Evolutionary conservation across 192 early-diverging fungal genomes (phyloP).

Genomic region (Chytriomyces confervae): DNA sequence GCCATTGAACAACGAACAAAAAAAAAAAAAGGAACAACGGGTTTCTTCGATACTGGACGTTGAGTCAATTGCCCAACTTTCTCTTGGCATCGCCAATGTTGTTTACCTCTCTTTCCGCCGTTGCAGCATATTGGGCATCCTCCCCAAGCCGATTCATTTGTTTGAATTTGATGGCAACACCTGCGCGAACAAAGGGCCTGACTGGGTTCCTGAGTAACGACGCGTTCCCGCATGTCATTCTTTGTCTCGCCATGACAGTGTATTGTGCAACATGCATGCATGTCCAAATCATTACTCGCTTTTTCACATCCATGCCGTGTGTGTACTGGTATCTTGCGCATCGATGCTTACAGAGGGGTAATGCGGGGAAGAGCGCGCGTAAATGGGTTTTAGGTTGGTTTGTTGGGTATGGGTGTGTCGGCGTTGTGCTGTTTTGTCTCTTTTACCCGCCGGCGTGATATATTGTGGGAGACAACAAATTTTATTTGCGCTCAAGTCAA

Average conservation of each 20-base stretch:
- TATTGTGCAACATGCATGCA: constrained; percentile 79
- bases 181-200: background rate
- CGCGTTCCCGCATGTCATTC: constrained; percentile 68
- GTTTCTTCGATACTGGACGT: constrained; percentile 81
- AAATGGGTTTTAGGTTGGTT: constrained; percentile 65
- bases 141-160: constrained; percentile 61
- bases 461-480: constrained; percentile 3
- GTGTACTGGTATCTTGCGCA: constrained; percentile 84
- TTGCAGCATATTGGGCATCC: constrained; percentile 59
- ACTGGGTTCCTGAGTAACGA: constrained; percentile 31
- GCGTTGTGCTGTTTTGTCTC: constrained; percentile 81
- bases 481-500: background rate
- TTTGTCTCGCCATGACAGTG: constrained; percentile 70
- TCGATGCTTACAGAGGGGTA: constrained; percentile 38
- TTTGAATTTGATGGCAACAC: constrained; percentile 25
- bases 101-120: constrained; percentile 62
- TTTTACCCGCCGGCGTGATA: constrained; percentile 85
- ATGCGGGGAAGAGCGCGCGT: constrained; percentile 30
- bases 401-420: constrained; percentile 75
- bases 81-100: constrained; percentile 82
- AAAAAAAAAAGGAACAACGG: constrained; percentile 80
- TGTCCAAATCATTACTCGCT: constrained; percentile 87
- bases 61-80: constrained; percentile 91
- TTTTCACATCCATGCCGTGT: constrained; percentile 79
- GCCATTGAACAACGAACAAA: constrained; percentile 3